Percentiles rank a stretch among this genome's conserved stretches.
phyloP scores from a whole-genome alignment of 2,329 filamentous ascomycete genomes.

The Corynespora cassiicola region DNA sequence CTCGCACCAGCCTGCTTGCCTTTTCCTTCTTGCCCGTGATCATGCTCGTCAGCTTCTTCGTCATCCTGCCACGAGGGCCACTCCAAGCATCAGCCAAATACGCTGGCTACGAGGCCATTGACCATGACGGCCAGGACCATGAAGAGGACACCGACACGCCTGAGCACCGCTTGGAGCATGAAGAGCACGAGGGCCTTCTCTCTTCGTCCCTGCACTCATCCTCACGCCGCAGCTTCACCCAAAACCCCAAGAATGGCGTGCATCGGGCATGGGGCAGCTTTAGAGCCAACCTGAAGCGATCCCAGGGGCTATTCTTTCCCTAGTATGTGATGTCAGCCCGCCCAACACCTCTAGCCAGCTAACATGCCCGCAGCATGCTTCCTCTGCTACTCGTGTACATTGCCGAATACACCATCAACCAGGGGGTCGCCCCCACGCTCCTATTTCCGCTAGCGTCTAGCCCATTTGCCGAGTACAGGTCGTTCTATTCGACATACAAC shows the following conservation, averaged over 20 bases:
- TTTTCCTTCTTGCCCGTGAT: constrained; percentile 80
- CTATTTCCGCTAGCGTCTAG: constrained; percentile 80
- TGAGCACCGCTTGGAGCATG: constrained; percentile 6
- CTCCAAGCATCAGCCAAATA: constrained; percentile 59
- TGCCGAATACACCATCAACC: constrained; percentile 97
- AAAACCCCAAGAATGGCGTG: constrained; percentile 14
- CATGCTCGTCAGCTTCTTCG: constrained; percentile 88
- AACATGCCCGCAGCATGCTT: constrained; percentile 69
- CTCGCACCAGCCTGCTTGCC: constrained; percentile 75
- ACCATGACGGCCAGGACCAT: constrained; percentile 45
- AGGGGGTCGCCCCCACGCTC: constrained; percentile 87
- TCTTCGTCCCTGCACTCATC: constrained; percentile 39
- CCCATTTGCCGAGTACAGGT: constrained; percentile 81
- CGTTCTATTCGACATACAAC: constrained; percentile 93
- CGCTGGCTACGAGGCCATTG: constrained; percentile 62
- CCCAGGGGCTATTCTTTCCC: constrained; percentile 73
- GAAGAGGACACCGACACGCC: constrained; percentile 21
- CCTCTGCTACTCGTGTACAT: constrained; percentile 92
- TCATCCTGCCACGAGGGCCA: constrained; percentile 73
- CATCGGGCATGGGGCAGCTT: constrained; percentile 41
- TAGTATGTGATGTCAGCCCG: constrained; percentile 56
- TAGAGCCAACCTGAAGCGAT: constrained; percentile 66
- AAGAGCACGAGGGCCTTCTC: constrained; percentile 45
- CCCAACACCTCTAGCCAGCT: constrained; percentile 2
- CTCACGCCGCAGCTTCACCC: constrained; percentile 33